Percentiles rank a stretch among this genome's conserved stretches.
phyloP scores from a whole-genome alignment of 2,329 filamentous ascomycete genomes.

The Colletotrichum somersetense region DNA sequence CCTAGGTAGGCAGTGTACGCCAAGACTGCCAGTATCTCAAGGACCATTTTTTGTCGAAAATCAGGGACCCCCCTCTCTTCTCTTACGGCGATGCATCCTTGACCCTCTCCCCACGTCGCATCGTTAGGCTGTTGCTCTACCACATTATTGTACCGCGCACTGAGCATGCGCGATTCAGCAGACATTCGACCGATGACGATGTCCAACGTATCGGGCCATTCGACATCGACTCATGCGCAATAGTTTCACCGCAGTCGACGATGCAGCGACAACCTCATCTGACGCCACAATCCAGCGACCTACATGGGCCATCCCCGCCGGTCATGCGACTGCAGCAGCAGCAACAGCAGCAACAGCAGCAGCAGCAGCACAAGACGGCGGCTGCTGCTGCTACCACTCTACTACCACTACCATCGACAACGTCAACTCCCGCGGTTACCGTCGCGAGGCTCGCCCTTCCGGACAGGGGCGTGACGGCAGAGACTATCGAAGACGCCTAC shows the following conservation, averaged over 20 bases:
- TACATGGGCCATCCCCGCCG: slow-evolving; percentile 32
- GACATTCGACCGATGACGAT: slow-evolving; percentile 24
- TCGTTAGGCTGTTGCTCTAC: slow-evolving; percentile 8
- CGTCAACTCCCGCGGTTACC: background rate
- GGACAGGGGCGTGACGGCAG: slow-evolving; percentile 74
- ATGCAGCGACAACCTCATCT: slow-evolving; percentile 32
- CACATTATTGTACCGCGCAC: slow-evolving; percentile 14
- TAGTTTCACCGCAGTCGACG: slow-evolving; percentile 20
- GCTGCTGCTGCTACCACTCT: background rate
- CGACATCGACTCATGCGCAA: slow-evolving; percentile 31
- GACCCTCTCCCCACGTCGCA: slow-evolving; percentile 24
- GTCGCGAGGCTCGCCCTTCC: slow-evolving; percentile 63
- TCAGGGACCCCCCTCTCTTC: background rate
- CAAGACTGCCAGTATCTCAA: background rate
- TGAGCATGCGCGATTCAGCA: slow-evolving; percentile 17
- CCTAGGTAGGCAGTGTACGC: background rate
- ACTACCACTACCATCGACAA: background rate
- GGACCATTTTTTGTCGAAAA: background rate
- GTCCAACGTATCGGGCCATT: slow-evolving; percentile 16
- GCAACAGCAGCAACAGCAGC: background rate
- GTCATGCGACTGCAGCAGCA: slow-evolving; percentile 15
- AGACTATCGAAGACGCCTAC: slow-evolving; percentile 84
- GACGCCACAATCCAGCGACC: slow-evolving; percentile 1
- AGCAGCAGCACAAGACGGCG: background rate
- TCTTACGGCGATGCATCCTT: slow-evolving; percentile 14